Evolutionary conservation across 2,329 filamentous ascomycete genomes (phyloP).

Genomic region (Colletotrichum salicis): DNA sequence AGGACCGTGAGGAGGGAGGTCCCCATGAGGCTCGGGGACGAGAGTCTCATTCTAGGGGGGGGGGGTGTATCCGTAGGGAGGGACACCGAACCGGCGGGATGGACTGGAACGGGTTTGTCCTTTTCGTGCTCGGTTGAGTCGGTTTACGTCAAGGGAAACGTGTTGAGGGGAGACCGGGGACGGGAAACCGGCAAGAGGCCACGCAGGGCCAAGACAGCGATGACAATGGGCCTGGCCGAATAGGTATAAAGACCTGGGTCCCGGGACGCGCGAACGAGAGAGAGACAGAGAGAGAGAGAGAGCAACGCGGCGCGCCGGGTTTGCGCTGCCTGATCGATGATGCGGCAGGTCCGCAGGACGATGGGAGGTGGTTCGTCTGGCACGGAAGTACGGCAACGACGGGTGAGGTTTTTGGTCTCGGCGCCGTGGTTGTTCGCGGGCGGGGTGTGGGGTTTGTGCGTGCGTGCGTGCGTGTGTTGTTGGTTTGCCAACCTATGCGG

Average conservation of each 20-base stretch:
- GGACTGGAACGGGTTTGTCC: not conserved
- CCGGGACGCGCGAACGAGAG: not conserved
- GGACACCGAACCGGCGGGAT: not conserved
- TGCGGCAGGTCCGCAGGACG: not conserved
- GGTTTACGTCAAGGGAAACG: not conserved
- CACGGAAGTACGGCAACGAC: constrained; percentile 16
- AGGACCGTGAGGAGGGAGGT: constrained; percentile 33
- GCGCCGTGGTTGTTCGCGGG: constrained; percentile 16
- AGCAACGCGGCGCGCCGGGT: not conserved
- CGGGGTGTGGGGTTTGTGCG: constrained; percentile 6
- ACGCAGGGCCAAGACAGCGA: not conserved
- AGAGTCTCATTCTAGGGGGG: constrained; percentile 18
- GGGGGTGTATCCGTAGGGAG: not conserved
- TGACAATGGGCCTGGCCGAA: not conserved
- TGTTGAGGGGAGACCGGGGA: not conserved
- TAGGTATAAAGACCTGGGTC: not conserved
- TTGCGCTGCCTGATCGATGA: not conserved
- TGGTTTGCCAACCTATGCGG: not conserved
- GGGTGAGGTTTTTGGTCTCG: constrained; percentile 5
- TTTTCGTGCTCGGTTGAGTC: not conserved
- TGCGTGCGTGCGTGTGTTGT: not conserved
- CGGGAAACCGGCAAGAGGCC: not conserved
- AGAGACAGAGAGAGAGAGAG: too few relatives aligned
- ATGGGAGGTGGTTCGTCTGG: not conserved
- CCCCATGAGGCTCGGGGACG: constrained; percentile 25